These are phyloP conservation scores for Cordyceps javanica DNA, from an alignment of 2,329 filamentous ascomycete species.

Conservation along the genomic window DNA sequence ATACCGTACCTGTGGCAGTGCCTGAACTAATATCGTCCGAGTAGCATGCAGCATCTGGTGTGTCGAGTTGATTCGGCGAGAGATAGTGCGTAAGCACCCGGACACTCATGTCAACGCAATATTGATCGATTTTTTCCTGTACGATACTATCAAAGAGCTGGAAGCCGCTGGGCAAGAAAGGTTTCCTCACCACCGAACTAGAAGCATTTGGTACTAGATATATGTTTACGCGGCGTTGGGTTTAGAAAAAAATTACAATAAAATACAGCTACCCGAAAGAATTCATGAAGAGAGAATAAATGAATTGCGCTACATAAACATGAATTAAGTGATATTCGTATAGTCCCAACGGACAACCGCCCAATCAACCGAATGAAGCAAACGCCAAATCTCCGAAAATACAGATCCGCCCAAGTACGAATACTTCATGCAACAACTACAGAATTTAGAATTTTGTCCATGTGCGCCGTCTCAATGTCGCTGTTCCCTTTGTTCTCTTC, in stretches of 20 bases:
- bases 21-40: slow-evolving; percentile 10
- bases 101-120: slow-evolving; percentile 75
- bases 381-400: slow-evolving; percentile 14
- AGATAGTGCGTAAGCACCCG: slow-evolving; percentile 70
- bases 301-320: background rate
- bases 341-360: background rate
- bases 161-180: slow-evolving; percentile 57
- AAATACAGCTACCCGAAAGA: background rate
- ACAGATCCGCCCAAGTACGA: background rate
- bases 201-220: slow-evolving; percentile 85
- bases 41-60: slow-evolving; percentile 90
- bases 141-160: slow-evolving; percentile 85
- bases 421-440: slow-evolving; percentile 31
- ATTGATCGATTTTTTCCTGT: slow-evolving; percentile 94
- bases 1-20: background rate
- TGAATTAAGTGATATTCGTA: background rate
- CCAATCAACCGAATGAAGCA: background rate
- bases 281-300: background rate
- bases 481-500: slow-evolving; percentile 54
- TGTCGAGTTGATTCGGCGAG: slow-evolving; percentile 77
- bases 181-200: slow-evolving; percentile 75
- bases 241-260: background rate
- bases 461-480: slow-evolving; percentile 60
- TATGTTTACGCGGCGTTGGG: background rate
- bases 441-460: slow-evolving; percentile 60